Evolutionary conservation across 2,329 filamentous ascomycete genomes (phyloP).

Genomic region (Nannizzia gypsea): DNA sequence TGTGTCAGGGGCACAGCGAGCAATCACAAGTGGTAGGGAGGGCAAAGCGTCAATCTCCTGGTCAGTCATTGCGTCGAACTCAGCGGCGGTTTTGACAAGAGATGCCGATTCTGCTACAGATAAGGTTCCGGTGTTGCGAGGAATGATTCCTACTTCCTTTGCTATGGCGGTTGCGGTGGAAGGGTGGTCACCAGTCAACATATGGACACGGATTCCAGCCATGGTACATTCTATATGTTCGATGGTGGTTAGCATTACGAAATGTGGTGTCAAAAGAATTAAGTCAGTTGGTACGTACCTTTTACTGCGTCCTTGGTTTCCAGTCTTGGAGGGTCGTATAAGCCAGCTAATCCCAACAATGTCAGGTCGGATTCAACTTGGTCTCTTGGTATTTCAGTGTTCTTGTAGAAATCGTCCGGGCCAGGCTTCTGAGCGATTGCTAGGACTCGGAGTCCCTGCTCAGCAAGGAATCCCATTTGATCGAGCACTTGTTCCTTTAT

Average conservation of each 20-base stretch:
- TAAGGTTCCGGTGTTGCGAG: constrained; percentile 34
- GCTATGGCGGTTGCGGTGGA: constrained; percentile 47
- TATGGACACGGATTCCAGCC: constrained; percentile 47
- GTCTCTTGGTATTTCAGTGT: constrained; percentile 33
- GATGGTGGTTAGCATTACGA: constrained; percentile 8
- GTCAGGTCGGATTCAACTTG: constrained; percentile 43
- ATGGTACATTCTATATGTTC: constrained; percentile 33
- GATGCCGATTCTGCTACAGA: constrained; percentile 36
- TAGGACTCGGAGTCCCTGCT: constrained; percentile 49
- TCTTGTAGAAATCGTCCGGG: constrained; percentile 17
- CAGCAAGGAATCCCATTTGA: constrained; percentile 46
- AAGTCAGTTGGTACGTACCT: constrained; percentile 14
- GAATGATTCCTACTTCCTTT: constrained; percentile 46
- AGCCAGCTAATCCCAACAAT: constrained; percentile 47
- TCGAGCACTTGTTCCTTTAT: constrained; percentile 37
- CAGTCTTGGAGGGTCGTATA: constrained; percentile 50
- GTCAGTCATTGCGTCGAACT: constrained; percentile 44
- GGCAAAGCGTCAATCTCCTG: constrained; percentile 53
- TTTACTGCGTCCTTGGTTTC: constrained; percentile 48
- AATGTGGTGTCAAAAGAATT: not conserved
- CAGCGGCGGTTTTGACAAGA: constrained; percentile 45
- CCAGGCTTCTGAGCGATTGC: constrained; percentile 40
- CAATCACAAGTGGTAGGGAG: constrained; percentile 67
- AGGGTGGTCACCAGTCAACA: constrained; percentile 48
- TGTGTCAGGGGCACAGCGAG: constrained; percentile 71